Conservation (phyloP, 768 basidiomycete genomes). For the Pholiota conissans region DNA sequence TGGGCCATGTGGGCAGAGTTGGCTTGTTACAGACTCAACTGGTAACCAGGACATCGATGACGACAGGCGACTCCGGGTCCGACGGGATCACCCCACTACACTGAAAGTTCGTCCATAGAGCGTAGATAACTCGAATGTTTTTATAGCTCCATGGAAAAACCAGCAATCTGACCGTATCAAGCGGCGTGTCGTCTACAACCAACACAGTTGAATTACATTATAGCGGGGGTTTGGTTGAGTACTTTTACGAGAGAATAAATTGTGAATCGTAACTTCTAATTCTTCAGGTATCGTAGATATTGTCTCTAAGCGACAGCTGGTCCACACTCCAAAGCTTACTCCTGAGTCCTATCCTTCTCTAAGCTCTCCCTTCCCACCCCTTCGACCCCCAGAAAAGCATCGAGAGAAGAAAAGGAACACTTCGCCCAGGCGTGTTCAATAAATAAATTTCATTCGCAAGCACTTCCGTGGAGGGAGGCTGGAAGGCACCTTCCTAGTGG, state of each 20-base stretch:
- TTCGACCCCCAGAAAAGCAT: not conserved
- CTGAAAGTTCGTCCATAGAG: not conserved
- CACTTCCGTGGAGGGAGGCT: not conserved
- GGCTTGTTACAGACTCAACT: slow-evolving; percentile 1
- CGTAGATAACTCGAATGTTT: not conserved
- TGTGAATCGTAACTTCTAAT: not conserved
- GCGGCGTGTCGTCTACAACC: not conserved
- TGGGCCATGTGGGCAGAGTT: not conserved
- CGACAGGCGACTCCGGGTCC: not conserved
- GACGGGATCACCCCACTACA: not conserved
- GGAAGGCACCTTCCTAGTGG: not conserved
- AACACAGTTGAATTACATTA: not conserved
- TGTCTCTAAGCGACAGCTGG: slow-evolving; percentile 3
- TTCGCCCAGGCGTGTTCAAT: not conserved
- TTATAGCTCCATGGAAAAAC: not conserved
- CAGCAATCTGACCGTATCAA: not conserved
- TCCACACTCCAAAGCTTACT: not conserved
- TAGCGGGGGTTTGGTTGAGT: not conserved
- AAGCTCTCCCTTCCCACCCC: not conserved
- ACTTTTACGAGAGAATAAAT: not conserved
- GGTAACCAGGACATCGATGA: slow-evolving; percentile 1
- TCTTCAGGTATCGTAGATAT: slow-evolving; percentile 1
- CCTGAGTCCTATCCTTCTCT: not conserved
- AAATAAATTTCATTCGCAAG: not conserved
- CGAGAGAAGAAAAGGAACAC: not conserved